Conservation (phyloP, 768 basidiomycete species). For the Phaffia australis region DNA sequence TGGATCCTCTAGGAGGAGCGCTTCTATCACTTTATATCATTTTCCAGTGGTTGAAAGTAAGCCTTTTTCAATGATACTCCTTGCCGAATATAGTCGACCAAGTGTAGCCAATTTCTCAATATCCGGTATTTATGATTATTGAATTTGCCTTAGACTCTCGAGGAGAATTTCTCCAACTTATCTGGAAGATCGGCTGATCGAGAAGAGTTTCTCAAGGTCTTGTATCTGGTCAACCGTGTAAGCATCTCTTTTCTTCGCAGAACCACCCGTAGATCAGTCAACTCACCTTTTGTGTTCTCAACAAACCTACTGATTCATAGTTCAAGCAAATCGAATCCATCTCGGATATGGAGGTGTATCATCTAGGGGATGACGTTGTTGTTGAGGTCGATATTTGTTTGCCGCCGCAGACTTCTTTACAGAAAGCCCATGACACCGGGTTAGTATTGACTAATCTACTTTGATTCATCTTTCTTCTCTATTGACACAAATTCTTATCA, state of each 20-base stretch:
- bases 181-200: slow-evolving; percentile 11
- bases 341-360: slow-evolving; percentile 14
- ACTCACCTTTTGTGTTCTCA: background rate
- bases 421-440: slow-evolving; percentile 23
- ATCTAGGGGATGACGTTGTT: slow-evolving; percentile 18
- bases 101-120: background rate
- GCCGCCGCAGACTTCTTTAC: slow-evolving; percentile 18
- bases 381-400: slow-evolving; percentile 24
- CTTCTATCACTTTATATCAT: slow-evolving; percentile 21
- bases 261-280: too few species aligned
- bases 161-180: slow-evolving; percentile 23
- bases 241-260: background rate
- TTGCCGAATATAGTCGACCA: background rate
- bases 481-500: background rate
- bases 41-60: slow-evolving; percentile 20
- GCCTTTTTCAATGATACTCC: background rate
- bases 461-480: background rate
- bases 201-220: slow-evolving; percentile 9
- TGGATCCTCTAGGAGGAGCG: slow-evolving; percentile 21
- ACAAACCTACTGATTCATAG: background rate
- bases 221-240: slow-evolving; percentile 22
- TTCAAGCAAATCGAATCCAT: slow-evolving; percentile 1
- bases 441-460: background rate
- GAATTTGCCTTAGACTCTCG: slow-evolving; percentile 9
- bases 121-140: too few species aligned